Base-by-base conservation (phyloP, 805 yeast genomes). In the Monosporozyma yasuniensis region DNA sequence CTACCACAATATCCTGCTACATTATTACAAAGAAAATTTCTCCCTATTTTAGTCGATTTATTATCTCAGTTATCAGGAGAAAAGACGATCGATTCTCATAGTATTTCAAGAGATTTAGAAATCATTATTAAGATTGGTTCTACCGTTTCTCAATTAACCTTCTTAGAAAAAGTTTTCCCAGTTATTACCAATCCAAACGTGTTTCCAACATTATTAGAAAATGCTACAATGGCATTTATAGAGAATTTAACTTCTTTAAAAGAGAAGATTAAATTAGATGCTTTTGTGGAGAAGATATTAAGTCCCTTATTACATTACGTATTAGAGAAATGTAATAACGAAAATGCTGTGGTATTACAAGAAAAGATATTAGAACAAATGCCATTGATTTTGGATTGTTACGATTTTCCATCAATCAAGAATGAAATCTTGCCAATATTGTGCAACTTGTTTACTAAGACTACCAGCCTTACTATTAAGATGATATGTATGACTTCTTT, bases 401-500 rank as follows among this genome's bases (percentile, higher is more conserved):
- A 83, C 44, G 90, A 83, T 50, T 83, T 83, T 57, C 75, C 88
- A 10, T 77, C 81, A 18, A 74, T 89, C 50, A 88, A 91, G 56
- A 83, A 80, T 56, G 78, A 79, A 30, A 69, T 89, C n/a, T 79
- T 86, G 63, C 95, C 96, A 2, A 68, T 80, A 43, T 71, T 88
- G 16, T 77, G 87, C 43, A 76, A 74, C 43, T 75, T 87, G 7
- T 93, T 91, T 67, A 78, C 88, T 37, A 84, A 87, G 43, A 93
- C 99, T 0, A 87, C 90, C 0, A 80, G 93, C 27, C 71, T 90
- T 32, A 80, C 85, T 4, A 84, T 93, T 25, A 91, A 93, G 60
- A 70, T 84, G 16, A 74, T 79, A 14, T 78, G 93, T 2, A 72
- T 88, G 21, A 69, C 73, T 18, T 74, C 86, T 1, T 81, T 89